Evolutionary conservation across 2,329 filamentous ascomycete genomes (phyloP), one percentile per base, ranked within the genome.

Genomic region (Chaetomiaceae sp.): DNA sequence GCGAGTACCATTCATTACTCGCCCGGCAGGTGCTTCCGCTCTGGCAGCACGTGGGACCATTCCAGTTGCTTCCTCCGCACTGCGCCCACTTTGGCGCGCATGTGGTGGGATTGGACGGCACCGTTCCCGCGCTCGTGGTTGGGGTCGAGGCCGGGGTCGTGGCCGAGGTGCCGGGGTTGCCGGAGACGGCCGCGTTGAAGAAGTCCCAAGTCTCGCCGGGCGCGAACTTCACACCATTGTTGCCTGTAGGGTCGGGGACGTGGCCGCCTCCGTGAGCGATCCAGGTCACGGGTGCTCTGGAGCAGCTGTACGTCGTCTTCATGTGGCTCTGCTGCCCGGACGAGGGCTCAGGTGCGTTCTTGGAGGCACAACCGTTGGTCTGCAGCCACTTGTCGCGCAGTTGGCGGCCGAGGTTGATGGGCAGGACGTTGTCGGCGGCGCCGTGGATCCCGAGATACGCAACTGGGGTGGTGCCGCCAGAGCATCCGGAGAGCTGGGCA

Each of bases 241-340:
- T 45, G 36, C 57, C 56, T 16, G 37, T 47, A n/a, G 59, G 58
- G 40, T 53, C 53, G 4, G 55, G 55, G 30, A 60, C 56, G 41
- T 60, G 58, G 42, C 59, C 58, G 14, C 58, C 58, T 16, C 58
- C 59, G 51, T 60, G 56, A 5, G 46, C 58, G 34, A 59, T 56
- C 58, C 59, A 61, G 34, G 53, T 55, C 7, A 60, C 59, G 33
- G 59, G 51, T 6, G 46, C 55, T 9, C 40, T 42, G 27, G 57
- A 54, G 48, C 51, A 51, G 18, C 36, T 46, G 51, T 60, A 60
- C 10, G 38, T 46, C 18, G 58, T 59, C 54, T 57, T 54, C 44
- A 61, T 51, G 47, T 55, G 50, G 20, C 3, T 27, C 29, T 54
- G 53, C 10, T 53, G 38, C 3, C 52, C 52, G 13, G 52, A 11